Evolutionary conservation across 1,284 basidiomycete species (phyloP), one percentile per base, ranked within the genome.

Genomic region (Fereydounia khargensis): DNA sequence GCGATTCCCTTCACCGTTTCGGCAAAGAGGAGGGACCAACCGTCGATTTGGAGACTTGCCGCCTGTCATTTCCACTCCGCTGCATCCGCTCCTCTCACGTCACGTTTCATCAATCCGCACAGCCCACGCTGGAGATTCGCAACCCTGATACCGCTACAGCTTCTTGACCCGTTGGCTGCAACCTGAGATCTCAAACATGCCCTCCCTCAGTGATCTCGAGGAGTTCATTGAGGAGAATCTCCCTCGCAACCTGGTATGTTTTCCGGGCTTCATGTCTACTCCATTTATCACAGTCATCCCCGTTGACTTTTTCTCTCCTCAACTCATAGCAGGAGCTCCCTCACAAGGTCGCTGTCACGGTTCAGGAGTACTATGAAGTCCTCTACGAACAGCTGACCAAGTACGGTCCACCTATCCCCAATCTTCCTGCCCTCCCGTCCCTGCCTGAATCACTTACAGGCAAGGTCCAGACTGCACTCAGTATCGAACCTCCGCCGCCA

Each of bases 141-240:
- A n/a, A n/a, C n/a, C n/a, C n/a, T n/a, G n/a, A n/a, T n/a, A n/a
- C n/a, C n/a, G n/a, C n/a, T n/a, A n/a, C n/a, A n/a, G n/a, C 42
- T 42, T 8, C 19, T 33, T 31, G 4, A 21, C 22, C 39, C 14
- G 18, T 11, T 21, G 16, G 19, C 21, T 21, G 3, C 33, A n/a
- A 31, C 37, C 37, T 28, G 38, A 6, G 22, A 11, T 10, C 44
- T 37, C 13, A 20, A 50, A 4, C 35, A 69, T 71, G 68, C 67
- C 61, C 4, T 57, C 63, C 7, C 58, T 71, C 33, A 42, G 47
- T n/a, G 67, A 69, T 34, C 49, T 71, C 35, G 68, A 71, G 17
- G 53, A 65, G 30, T 68, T 66, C 39, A 57, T 71, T 45, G 65
- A 68, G 56, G 47, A 58, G 23, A 52, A 57, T 25, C 41, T 65